phyloP scores from a whole-genome alignment of 768 basidiomycete species.

The Fibroporia radiculosa region DNA sequence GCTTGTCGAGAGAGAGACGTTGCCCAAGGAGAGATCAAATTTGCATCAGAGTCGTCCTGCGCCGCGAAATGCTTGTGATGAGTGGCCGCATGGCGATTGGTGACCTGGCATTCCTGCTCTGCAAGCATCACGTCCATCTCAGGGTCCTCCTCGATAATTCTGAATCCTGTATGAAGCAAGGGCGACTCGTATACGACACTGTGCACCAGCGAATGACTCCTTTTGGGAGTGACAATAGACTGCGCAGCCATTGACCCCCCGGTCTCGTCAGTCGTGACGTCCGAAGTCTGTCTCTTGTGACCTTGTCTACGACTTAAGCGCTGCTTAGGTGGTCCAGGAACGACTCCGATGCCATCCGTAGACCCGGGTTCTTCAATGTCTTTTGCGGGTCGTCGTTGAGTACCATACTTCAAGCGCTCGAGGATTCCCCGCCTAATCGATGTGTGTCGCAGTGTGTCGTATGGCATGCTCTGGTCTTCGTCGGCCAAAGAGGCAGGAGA shows the following conservation, averaged over 20 bases:
- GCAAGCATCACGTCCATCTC: conserved; percentile 12
- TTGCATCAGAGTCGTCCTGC: conserved; percentile 10
- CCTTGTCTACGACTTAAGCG: conserved; percentile 1
- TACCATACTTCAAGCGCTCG: conserved; percentile 27
- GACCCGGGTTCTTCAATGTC: conserved; percentile 3
- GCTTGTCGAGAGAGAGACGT: conserved; percentile 9
- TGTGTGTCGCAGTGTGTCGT: conserved; percentile 40
- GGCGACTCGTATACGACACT: conserved; percentile 11
- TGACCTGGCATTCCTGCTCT: conserved; percentile 5
- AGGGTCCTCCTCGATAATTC: conserved; percentile 33
- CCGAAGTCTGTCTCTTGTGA: conserved; percentile 12
- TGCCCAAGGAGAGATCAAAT: conserved; percentile 16
- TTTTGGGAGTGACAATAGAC: conserved; percentile 10
- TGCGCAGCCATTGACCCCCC: neutral
- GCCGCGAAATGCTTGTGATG: too few species aligned
- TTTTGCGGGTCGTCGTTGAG: conserved; percentile 22
- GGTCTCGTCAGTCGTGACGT: conserved; percentile 10
- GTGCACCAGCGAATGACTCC: conserved; percentile 9
- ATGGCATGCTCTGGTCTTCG: conserved; percentile 27
- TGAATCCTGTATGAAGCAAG: conserved; percentile 31
- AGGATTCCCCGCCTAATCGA: conserved; percentile 46
- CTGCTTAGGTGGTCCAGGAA: neutral
- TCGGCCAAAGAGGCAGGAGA: conserved; percentile 14
- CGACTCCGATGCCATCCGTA: conserved; percentile 1
- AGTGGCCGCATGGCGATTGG: conserved; percentile 1